Evolutionary conservation across 23 red algal genomes (phyloP).

Genomic region (Gracilaria domingensis): DNA sequence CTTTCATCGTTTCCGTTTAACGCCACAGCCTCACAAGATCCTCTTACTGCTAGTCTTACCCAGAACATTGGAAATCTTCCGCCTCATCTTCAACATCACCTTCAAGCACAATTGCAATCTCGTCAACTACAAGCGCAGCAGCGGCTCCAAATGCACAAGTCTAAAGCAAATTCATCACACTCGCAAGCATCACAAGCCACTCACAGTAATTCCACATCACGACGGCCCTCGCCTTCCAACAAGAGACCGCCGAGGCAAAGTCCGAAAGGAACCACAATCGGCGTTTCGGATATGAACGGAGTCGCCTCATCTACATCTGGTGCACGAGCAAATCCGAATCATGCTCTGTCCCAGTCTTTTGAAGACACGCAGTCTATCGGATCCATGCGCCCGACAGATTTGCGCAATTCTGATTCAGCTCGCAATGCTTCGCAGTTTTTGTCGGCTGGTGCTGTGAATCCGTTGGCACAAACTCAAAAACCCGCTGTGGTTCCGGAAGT

Average conservation of each 20-base stretch:
- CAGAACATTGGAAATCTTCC: conserved; percentile 8
- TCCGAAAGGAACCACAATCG: neutral
- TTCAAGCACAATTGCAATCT: conserved; percentile 20
- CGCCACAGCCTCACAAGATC: neutral
- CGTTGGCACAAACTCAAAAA: neutral
- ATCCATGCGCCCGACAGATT: neutral
- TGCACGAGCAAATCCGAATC: conserved; percentile 23
- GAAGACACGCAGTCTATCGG: conserved; percentile 25
- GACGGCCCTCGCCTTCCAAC: conserved; percentile 3
- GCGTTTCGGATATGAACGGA: neutral
- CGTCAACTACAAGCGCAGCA: conserved; percentile 18
- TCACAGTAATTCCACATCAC: conserved; percentile 17
- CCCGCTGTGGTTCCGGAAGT: neutral
- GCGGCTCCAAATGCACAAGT: neutral
- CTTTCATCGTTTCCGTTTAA: conserved; percentile 4
- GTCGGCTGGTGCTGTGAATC: neutral
- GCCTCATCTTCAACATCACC: conserved; percentile 13
- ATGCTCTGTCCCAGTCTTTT: conserved; percentile 10
- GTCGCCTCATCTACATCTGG: conserved; percentile 16
- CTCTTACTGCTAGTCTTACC: conserved; percentile 6
- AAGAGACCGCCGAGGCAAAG: conserved; percentile 7
- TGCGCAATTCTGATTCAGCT: neutral
- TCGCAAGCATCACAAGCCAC: conserved; percentile 31
- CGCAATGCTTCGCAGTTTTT: conserved; percentile 5
- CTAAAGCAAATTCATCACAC: conserved; percentile 9